Conservation (phyloP, 192 early-diverging fungal genomes). For the Mortierella alpina region DNA sequence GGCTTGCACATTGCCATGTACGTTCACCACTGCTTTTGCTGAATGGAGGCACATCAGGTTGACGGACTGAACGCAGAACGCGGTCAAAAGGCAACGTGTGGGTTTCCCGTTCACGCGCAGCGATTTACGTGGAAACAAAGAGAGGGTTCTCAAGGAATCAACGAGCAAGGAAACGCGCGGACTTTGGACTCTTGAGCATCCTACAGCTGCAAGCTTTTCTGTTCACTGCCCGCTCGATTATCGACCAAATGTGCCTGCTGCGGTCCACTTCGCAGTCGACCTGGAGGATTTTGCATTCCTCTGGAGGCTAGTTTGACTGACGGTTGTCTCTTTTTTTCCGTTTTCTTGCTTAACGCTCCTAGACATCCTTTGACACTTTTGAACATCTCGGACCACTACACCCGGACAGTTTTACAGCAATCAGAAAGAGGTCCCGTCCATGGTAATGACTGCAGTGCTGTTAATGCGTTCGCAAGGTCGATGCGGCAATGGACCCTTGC, state of each 20-base stretch:
- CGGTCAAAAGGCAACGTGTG: not conserved
- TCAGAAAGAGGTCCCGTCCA: constrained; percentile 21
- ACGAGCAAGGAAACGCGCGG: too few relatives aligned
- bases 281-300: too few relatives aligned
- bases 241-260: too few relatives aligned
- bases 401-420: constrained; percentile 74
- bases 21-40: not conserved
- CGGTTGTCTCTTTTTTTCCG: not conserved
- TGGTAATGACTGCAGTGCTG: constrained; percentile 12
- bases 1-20: constrained; percentile 64
- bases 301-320: too few relatives aligned
- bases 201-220: too few relatives aligned
- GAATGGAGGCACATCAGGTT: too few relatives aligned
- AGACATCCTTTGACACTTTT: constrained; percentile 90
- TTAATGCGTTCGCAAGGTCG: not conserved
- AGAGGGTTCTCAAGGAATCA: not conserved
- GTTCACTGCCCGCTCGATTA: too few relatives aligned
- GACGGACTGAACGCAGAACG: not conserved
- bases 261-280: too few relatives aligned
- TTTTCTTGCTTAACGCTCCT: not conserved
- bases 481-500: too few relatives aligned
- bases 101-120: not conserved
- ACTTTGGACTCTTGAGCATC: too few relatives aligned
- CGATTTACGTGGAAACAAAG: not conserved
- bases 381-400: constrained; percentile 91